Evolutionary conservation across 2,329 filamentous ascomycete species (phyloP).

Genomic region (Colletotrichum incanum): DNA sequence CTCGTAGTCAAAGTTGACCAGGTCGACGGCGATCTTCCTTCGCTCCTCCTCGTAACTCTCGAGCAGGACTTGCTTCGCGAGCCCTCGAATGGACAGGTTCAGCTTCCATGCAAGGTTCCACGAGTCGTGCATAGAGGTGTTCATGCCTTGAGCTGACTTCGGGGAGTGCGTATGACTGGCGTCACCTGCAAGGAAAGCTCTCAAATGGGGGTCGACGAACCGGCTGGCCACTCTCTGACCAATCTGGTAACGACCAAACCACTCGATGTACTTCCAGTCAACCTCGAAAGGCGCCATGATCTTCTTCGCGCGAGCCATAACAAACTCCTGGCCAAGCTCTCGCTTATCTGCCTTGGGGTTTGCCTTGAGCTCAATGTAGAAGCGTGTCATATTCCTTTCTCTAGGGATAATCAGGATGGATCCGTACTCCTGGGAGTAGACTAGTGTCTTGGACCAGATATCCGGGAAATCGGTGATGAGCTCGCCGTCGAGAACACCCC

Average conservation of each 20-base stretch:
- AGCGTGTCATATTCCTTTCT: slow-evolving; percentile 80
- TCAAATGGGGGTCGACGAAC: slow-evolving; percentile 74
- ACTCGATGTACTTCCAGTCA: slow-evolving; percentile 74
- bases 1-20: slow-evolving; percentile 73
- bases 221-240: slow-evolving; percentile 79
- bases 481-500: slow-evolving; percentile 81
- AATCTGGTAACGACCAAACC: slow-evolving; percentile 82
- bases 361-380: slow-evolving; percentile 72
- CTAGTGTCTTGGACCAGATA: slow-evolving; percentile 81
- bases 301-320: slow-evolving; percentile 76
- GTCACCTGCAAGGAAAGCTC: slow-evolving; percentile 80
- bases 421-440: slow-evolving; percentile 77
- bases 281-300: slow-evolving; percentile 73
- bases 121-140: slow-evolving; percentile 73
- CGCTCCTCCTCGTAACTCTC: slow-evolving; percentile 76
- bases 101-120: slow-evolving; percentile 73
- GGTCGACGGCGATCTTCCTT: slow-evolving; percentile 72
- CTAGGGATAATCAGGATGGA: slow-evolving; percentile 83
- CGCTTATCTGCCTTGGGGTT: slow-evolving; percentile 57
- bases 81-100: slow-evolving; percentile 68
- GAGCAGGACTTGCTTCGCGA: slow-evolving; percentile 69
- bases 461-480: slow-evolving; percentile 82
- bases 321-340: slow-evolving; percentile 73
- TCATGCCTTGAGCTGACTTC: slow-evolving; percentile 80
- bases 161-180: slow-evolving; percentile 82